A percentile compares a stretch with the other conserved stretches of the same genome.
Conservation (phyloP, 179 eudicot genomes). For the Beta macrorhiza region DNA sequence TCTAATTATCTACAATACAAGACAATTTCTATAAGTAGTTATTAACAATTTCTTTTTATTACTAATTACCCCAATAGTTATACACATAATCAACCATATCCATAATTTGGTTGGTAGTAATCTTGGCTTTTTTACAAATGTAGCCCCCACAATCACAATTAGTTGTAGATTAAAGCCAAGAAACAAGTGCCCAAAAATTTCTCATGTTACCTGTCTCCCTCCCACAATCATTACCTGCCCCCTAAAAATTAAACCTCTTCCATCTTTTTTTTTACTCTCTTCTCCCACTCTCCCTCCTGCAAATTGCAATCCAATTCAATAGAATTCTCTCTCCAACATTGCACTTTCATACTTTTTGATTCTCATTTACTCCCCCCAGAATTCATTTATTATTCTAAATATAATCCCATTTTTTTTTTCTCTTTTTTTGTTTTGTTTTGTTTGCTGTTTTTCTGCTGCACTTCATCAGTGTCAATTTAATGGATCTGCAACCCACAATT, state of each 20-base stretch:
- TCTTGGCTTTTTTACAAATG: neutral
- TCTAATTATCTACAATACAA: too few species aligned
- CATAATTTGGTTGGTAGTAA: neutral
- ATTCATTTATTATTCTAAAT: conserved; percentile 8
- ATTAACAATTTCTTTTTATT: too few species aligned
- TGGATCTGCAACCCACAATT: conserved; percentile 23
- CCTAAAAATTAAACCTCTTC: neutral
- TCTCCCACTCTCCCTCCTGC: neutral
- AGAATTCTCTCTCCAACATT: neutral
- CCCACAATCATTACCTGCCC: conserved; percentile 30
- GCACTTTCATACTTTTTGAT: too few species aligned
- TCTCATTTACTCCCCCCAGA: conserved; percentile 2
- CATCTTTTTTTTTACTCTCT: neutral
- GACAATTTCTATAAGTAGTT: too few species aligned
- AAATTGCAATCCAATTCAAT: neutral
- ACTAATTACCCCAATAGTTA: too few species aligned
- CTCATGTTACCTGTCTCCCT: conserved; percentile 48
- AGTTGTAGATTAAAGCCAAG: conserved; percentile 5
- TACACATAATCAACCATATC: too few species aligned
- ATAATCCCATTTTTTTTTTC: neutral
- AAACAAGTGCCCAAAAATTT: conserved; percentile 12
- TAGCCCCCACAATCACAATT: conserved; percentile 8
- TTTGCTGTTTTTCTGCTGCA: conserved; percentile 8
- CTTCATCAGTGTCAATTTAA: conserved; percentile 22
- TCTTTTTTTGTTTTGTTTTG: neutral